Percentiles rank a stretch among this genome's conserved stretches.
Conservation (phyloP, 2,329 filamentous ascomycete species). For the Fusarium nanum region DNA sequence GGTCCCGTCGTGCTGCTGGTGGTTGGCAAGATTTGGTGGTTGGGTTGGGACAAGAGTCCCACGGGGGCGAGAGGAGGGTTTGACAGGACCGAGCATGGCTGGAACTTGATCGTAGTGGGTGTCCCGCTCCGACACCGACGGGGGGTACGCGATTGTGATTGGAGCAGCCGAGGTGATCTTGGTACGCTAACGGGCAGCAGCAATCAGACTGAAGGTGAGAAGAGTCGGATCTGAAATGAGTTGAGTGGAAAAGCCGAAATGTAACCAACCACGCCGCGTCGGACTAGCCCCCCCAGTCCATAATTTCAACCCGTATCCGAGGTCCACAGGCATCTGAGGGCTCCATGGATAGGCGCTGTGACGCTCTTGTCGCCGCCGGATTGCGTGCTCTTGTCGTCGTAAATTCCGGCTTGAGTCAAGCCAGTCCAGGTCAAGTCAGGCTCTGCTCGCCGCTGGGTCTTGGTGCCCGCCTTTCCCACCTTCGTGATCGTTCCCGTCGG, state of each 20-base stretch:
- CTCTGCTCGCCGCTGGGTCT: constrained; percentile 33
- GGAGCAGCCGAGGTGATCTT: constrained; percentile 32
- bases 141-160: constrained; percentile 38
- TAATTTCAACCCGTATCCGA: constrained; percentile 44
- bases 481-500: constrained; percentile 33
- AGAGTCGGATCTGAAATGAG: constrained; percentile 29
- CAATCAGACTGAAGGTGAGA: constrained; percentile 33
- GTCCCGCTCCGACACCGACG: constrained; percentile 28
- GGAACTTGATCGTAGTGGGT: constrained; percentile 40
- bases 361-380: constrained; percentile 40
- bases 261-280: constrained; percentile 40
- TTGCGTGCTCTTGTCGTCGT: constrained; percentile 44
- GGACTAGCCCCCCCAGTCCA: constrained; percentile 41
- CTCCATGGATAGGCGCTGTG: constrained; percentile 43
- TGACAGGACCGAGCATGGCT: constrained; percentile 43
- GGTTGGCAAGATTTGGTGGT: constrained; percentile 39
- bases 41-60: constrained; percentile 36
- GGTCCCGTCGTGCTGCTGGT: constrained; percentile 38
- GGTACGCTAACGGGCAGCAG: constrained; percentile 26
- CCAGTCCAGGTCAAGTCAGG: constrained; percentile 37
- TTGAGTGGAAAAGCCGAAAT: constrained; percentile 36
- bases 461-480: constrained; percentile 35
- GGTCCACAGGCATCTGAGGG: constrained; percentile 33
- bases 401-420: constrained; percentile 40
- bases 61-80: constrained; percentile 44